Evolutionary conservation across 768 basidiomycete species (phyloP), one percentile per base, ranked within the genome.

Genomic region (Russula griseocarnosa): DNA sequence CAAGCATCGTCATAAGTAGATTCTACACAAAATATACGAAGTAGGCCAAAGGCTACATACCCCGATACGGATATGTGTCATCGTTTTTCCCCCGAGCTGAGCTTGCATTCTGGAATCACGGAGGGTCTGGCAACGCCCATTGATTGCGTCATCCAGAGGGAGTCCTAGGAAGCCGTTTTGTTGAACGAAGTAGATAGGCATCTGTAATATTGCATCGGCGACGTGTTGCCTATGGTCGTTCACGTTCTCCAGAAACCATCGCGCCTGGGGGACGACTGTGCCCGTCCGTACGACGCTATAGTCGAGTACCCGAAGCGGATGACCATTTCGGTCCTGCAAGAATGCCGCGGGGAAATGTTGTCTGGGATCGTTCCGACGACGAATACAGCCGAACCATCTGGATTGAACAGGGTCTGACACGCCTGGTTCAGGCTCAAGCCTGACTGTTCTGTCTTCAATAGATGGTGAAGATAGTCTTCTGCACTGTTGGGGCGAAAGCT

Each of bases 151-250:
- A 1, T 38, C 32, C 16, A 63, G 22, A 20, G 65, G 42, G 3
- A 66, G 42, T 1, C 65, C 65, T 18, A 66, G 22, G 10, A 22
- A 2, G 44, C 65, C 65, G 14, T 58, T 34, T 7, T 18, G 16
- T n/a, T 54, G 65, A 32, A 26, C 2, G 20, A 66, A 66, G 62
- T 64, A 66, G 26, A 66, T 64, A 2, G 65, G 65, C 56, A 63
- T n/a, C 30, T 66, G 55, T 18, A 66, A 24, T 20, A 20, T 11
- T 20, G 65, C 65, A n/a, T 52, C 63, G 28, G 20, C 18, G 26
- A 66, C 65, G 36, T 66, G 30, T 54, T 55, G 52, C n/a, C 9
- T 59, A 2, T 44, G 24, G 44, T 66, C 65, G 22, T 32, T 54
- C 10, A 18, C 56, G 5, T 57, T 49, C 14, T 42, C 52, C 20